These are phyloP conservation scores for Triticum timopheevii DNA, from an alignment of 176 grass and related monocot genomes.

Conservation along the genomic window DNA sequence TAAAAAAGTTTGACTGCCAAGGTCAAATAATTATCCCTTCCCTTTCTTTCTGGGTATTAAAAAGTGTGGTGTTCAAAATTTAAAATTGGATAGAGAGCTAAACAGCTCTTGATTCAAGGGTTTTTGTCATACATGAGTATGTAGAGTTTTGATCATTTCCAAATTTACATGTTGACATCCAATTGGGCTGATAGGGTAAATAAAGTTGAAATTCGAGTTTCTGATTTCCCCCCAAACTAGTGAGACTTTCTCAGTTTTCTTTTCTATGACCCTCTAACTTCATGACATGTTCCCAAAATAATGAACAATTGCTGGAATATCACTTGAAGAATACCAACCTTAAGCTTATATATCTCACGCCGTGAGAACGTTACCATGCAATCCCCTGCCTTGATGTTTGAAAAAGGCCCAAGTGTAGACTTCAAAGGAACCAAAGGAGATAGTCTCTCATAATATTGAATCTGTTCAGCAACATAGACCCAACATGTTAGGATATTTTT, in stretches of 20 bases:
- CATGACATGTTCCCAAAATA: constrained; percentile 7
- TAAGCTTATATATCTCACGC: constrained; percentile 67
- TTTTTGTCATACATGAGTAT: not conserved
- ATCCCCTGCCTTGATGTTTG: constrained; percentile 81
- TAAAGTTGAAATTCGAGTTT: not conserved
- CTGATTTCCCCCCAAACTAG: not conserved
- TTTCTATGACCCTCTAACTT: not conserved
- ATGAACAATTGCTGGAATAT: constrained; percentile 9
- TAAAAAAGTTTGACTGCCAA: too few relatives aligned
- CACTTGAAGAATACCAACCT: constrained; percentile 60
- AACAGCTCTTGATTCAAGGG: not conserved
- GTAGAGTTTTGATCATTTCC: not conserved
- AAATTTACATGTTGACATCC: constrained; percentile 7
- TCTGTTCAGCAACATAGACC: constrained; percentile 39
- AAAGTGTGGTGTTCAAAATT: not conserved
- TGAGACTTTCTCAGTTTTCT: constrained; percentile 1
- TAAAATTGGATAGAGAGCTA: not conserved
- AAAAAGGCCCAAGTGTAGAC: constrained; percentile 72
- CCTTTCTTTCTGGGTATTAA: not conserved
- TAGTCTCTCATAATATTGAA: constrained; percentile 92
- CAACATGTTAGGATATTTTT: constrained; percentile 23
- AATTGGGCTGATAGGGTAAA: not conserved
- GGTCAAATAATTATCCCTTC: not conserved
- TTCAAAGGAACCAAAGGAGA: constrained; percentile 89
- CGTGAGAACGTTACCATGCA: constrained; percentile 91